Evolutionary conservation across 306 rosid species (phyloP).

Genomic region (Quillaja saponaria): DNA sequence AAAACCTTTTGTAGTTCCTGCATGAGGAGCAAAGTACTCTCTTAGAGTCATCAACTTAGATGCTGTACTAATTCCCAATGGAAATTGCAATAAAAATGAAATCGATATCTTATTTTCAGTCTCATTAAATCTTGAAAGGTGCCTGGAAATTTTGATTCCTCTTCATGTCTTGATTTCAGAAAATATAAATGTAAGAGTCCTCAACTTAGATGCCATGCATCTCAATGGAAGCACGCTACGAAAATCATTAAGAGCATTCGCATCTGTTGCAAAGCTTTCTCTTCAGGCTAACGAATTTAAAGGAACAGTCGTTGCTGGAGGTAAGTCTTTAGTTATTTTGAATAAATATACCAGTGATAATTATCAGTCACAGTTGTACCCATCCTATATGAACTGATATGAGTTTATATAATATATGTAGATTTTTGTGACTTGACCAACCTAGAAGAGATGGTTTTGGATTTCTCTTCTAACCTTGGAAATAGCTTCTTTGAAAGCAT

Average conservation of each 20-base stretch:
- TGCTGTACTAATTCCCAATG: too few species aligned
- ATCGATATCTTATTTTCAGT: too few species aligned
- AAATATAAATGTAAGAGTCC: neutral
- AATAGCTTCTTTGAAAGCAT: conserved; percentile 12
- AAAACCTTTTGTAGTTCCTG: too few species aligned
- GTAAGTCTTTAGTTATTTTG: conserved; percentile 10
- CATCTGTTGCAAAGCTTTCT: conserved; percentile 5
- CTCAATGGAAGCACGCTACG: conserved; percentile 19
- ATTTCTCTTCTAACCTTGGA: neutral
- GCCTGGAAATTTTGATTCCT: too few species aligned
- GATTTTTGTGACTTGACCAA: conserved; percentile 14
- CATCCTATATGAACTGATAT: too few species aligned
- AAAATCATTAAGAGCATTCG: conserved; percentile 8
- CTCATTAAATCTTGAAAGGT: too few species aligned
- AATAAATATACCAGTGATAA: too few species aligned
- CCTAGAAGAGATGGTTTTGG: conserved; percentile 10
- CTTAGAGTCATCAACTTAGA: too few species aligned
- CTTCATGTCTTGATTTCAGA: conserved; percentile 17
- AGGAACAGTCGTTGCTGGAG: neutral
- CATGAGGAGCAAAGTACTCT: too few species aligned
- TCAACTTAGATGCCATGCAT: neutral
- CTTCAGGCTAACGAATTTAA: neutral
- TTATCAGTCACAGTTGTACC: too few species aligned
- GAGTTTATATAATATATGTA: too few species aligned
- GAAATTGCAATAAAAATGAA: too few species aligned